Evolutionary conservation across 495 filamentous ascomycete species (phyloP).

Genomic region (Xylaria bambusicola): DNA sequence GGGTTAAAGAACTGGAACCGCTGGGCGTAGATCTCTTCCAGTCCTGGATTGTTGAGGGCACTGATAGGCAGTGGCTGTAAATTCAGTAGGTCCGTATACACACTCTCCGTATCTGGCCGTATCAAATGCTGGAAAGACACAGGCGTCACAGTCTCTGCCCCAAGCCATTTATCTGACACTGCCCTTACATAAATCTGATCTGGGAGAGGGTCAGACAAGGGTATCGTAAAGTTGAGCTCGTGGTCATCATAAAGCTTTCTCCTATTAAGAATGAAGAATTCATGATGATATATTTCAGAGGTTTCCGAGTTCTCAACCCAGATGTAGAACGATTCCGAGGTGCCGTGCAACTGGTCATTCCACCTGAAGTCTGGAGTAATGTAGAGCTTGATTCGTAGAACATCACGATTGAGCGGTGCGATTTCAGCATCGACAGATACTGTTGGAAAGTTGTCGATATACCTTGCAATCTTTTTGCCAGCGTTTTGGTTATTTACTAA

Average conservation of each 20-base stretch:
- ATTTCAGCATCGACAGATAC: slow-evolving; percentile 90
- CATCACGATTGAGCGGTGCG: slow-evolving; percentile 91
- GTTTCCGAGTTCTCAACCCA: slow-evolving; percentile 99
- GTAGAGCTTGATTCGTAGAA: slow-evolving; percentile 81
- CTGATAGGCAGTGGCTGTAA: slow-evolving; percentile 87
- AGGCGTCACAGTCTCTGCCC: slow-evolving; percentile 92
- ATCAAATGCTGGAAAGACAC: slow-evolving; percentile 98
- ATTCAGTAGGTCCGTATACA: slow-evolving; percentile 92
- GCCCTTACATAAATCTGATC: slow-evolving; percentile 94
- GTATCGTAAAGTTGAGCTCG: slow-evolving; percentile 97
- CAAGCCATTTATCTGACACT: slow-evolving; percentile 93
- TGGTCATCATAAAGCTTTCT: slow-evolving; percentile 92
- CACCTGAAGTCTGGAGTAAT: slow-evolving; percentile 89
- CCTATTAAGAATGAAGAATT: slow-evolving; percentile 89
- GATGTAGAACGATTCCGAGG: slow-evolving; percentile 94
- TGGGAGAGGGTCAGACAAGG: slow-evolving; percentile 86
- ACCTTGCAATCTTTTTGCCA: slow-evolving; percentile 75
- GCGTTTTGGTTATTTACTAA: slow-evolving; percentile 89
- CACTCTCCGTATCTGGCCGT: slow-evolving; percentile 92
- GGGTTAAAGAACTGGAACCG: slow-evolving; percentile 97
- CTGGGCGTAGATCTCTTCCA: slow-evolving; percentile 85
- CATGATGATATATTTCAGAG: slow-evolving; percentile 95
- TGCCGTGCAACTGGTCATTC: slow-evolving; percentile 95
- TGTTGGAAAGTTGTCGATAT: slow-evolving; percentile 90
- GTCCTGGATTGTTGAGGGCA: slow-evolving; percentile 80